Percentiles rank a stretch among this genome's conserved stretches.
These are phyloP conservation scores for Cocos nucifera DNA, from an alignment of 176 grass and related monocot species.

Conservation along the genomic window DNA sequence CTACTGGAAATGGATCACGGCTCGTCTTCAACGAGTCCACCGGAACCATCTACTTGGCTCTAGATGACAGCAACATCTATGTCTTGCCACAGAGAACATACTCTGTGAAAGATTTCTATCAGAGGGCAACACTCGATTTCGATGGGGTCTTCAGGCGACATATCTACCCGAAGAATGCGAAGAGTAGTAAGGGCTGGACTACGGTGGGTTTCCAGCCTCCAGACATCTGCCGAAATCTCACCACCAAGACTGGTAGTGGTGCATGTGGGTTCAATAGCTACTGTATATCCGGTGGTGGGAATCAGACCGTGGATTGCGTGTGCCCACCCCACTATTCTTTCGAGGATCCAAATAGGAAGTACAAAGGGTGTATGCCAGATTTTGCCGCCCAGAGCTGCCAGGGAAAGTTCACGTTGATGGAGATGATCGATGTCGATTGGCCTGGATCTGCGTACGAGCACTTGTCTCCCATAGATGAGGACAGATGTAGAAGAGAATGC, in stretches of 20 bases:
- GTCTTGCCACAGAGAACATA: neutral
- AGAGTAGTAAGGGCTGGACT: slow-evolving; percentile 10
- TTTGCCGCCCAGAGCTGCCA: slow-evolving; percentile 34
- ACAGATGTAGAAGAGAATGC: neutral
- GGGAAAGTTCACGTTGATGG: slow-evolving; percentile 7
- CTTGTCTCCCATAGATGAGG: neutral
- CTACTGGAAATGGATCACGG: slow-evolving; percentile 8
- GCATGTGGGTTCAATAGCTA: slow-evolving; percentile 30
- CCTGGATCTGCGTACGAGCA: neutral
- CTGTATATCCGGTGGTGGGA: neutral
- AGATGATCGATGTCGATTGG: neutral
- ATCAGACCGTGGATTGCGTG: slow-evolving; percentile 14
- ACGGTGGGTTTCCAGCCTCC: slow-evolving; percentile 2
- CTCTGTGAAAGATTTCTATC: slow-evolving; percentile 21
- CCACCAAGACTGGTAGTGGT: slow-evolving; percentile 1
- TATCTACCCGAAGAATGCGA: slow-evolving; percentile 28
- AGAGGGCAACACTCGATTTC: slow-evolving; percentile 42
- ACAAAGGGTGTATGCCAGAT: slow-evolving; percentile 36
- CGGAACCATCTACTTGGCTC: slow-evolving; percentile 23
- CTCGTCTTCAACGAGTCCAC: slow-evolving; percentile 28
- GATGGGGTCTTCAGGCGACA: slow-evolving; percentile 54
- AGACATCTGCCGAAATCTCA: slow-evolving; percentile 13
- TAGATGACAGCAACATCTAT: neutral
- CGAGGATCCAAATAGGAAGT: slow-evolving; percentile 18
- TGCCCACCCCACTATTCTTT: slow-evolving; percentile 36